A percentile compares a stretch with the other conserved stretches of the same genome.
Evolutionary conservation across 2,329 filamentous ascomycete genomes (phyloP).

Genomic region (Colletotrichum graminicola): DNA sequence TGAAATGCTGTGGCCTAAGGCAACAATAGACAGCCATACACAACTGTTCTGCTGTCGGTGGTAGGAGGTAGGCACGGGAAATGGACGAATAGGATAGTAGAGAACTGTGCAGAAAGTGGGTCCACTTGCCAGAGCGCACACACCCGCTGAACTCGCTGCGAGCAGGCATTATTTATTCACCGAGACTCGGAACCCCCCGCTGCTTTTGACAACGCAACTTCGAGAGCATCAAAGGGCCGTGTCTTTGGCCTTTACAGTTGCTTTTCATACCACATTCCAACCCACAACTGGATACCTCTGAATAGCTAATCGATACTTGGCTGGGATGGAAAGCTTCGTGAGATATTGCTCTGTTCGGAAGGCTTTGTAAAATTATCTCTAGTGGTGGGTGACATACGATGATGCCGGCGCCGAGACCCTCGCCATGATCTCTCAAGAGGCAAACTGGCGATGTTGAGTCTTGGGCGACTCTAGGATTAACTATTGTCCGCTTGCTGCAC

Average conservation of each 20-base stretch:
- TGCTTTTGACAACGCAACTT: conserved; percentile 24
- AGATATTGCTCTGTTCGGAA: neutral
- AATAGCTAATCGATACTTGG: neutral
- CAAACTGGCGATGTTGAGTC: neutral
- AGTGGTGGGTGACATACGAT: neutral
- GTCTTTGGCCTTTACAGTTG: neutral
- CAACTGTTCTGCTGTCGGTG: neutral
- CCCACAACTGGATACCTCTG: neutral
- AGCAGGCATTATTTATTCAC: conserved; percentile 31
- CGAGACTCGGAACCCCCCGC: conserved; percentile 38
- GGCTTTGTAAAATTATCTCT: too few species aligned
- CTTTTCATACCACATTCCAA: too few species aligned
- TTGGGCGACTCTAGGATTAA: neutral
- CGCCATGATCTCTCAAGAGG: neutral
- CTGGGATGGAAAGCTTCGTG: neutral
- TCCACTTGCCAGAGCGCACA: conserved; percentile 11
- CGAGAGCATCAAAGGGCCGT: conserved; percentile 5
- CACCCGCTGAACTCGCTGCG: conserved; percentile 23
- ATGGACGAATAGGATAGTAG: conserved; percentile 21
- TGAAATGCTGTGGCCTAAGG: conserved; percentile 33
- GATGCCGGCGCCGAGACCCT: conserved; percentile 6
- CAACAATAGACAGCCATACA: conserved; percentile 7
- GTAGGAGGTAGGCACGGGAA: conserved; percentile 2
- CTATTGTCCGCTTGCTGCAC: neutral
- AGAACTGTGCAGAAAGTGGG: conserved; percentile 9